Evolutionary conservation across 2,329 filamentous ascomycete species (phyloP).

Genomic region (Diaporthe australafricana): DNA sequence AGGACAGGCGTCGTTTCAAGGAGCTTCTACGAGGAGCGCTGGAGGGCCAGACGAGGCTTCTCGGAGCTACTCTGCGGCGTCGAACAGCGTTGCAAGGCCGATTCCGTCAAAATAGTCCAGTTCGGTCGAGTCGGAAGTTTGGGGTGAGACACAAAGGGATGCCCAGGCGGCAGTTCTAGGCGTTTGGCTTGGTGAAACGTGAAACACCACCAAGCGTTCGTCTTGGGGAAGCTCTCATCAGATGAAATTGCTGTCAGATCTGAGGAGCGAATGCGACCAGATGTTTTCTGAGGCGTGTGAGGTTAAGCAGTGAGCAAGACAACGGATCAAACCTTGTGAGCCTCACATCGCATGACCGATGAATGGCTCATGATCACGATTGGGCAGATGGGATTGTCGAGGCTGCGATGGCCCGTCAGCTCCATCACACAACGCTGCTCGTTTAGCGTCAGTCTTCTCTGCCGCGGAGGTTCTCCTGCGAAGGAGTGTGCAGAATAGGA

Average conservation of each 20-base stretch:
- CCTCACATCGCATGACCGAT: background rate
- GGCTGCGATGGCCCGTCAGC: constrained; percentile 11
- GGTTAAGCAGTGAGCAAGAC: background rate
- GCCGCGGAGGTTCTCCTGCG: background rate
- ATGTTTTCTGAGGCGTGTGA: background rate
- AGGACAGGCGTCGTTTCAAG: constrained; percentile 14
- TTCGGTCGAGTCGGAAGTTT: background rate
- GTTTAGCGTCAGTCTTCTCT: background rate
- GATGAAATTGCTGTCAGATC: constrained; percentile 2
- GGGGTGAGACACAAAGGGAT: constrained; percentile 14
- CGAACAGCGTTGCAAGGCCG: background rate
- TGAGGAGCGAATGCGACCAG: background rate
- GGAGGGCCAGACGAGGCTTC: background rate
- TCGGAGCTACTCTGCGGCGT: background rate
- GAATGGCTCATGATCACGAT: background rate
- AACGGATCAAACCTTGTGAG: constrained; percentile 9
- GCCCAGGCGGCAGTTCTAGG: constrained; percentile 26
- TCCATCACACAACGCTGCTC: background rate
- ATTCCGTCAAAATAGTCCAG: background rate
- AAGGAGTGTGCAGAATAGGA: background rate
- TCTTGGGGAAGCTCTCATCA: background rate
- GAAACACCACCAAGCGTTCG: constrained; percentile 12
- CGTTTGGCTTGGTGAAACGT: constrained; percentile 19
- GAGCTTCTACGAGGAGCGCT: background rate
- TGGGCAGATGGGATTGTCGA: background rate